Conservation (phyloP, 495 filamentous ascomycete species). For the Beverwykella pulmonaria region DNA sequence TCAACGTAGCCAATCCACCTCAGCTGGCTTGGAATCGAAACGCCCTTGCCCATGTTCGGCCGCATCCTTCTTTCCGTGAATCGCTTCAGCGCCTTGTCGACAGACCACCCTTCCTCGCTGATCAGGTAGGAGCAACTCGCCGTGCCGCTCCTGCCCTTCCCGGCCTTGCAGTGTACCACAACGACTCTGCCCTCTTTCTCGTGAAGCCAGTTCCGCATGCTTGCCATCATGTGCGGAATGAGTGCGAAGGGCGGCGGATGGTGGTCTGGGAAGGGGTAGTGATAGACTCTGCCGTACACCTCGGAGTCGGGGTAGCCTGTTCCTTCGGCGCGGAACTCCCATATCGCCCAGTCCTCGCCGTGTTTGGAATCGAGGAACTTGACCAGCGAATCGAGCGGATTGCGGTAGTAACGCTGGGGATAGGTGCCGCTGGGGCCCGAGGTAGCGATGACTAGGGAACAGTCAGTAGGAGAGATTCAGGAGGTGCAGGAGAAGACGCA, state of each 20-base stretch:
- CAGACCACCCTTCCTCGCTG: conserved; percentile 82
- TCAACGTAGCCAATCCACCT: conserved; percentile 90
- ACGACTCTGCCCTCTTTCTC: conserved; percentile 65
- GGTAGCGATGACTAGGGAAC: conserved; percentile 60
- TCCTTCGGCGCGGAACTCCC: conserved; percentile 96
- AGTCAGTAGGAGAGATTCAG: not conserved
- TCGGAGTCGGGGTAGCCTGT: conserved; percentile 92
- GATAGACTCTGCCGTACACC: conserved; percentile 78
- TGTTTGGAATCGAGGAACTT: conserved; percentile 85
- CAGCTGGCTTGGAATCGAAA: conserved; percentile 91
- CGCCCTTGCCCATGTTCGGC: conserved; percentile 80
- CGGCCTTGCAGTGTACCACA: conserved; percentile 96
- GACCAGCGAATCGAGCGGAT: conserved; percentile 82
- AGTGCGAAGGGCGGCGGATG: conserved; percentile 92
- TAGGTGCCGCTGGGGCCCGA: conserved; percentile 88
- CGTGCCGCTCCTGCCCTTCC: conserved; percentile 92
- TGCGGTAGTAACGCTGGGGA: conserved; percentile 88
- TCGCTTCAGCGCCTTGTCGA: conserved; percentile 72
- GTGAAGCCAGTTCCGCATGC: conserved; percentile 84
- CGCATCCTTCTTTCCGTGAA: conserved; percentile 92
- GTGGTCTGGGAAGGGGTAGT: conserved; percentile 96
- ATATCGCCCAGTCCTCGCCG: conserved; percentile 82
- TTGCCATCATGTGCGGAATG: conserved; percentile 82
- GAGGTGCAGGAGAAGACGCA: conserved; percentile 37
- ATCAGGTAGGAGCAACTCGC: conserved; percentile 86